Conservation (phyloP, 2,329 filamentous ascomycete genomes). For the Iodosphaeria phyllophila region DNA sequence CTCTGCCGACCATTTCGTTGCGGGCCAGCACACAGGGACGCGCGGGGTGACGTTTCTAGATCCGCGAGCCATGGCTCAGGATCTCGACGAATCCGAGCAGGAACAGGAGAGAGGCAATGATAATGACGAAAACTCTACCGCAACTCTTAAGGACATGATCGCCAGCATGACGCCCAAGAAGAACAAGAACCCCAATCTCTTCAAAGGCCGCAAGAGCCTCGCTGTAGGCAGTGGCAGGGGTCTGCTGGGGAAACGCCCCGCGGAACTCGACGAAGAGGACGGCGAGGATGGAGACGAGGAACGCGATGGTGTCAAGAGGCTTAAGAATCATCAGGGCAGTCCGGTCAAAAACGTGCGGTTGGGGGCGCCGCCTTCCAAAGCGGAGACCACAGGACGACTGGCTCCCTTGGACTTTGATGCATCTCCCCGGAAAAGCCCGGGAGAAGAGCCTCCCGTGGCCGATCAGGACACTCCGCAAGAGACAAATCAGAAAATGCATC, state of each 20-base stretch:
- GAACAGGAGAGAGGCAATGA: slow-evolving; percentile 30
- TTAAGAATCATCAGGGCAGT: slow-evolving; percentile 54
- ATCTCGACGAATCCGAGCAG: slow-evolving; percentile 42
- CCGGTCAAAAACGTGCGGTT: slow-evolving; percentile 60
- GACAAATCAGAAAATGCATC: slow-evolving; percentile 47
- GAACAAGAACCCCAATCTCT: slow-evolving; percentile 19
- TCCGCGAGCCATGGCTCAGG: slow-evolving; percentile 39
- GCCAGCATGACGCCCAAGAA: slow-evolving; percentile 62
- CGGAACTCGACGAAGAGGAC: slow-evolving; percentile 47
- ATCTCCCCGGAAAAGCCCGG: slow-evolving; percentile 15
- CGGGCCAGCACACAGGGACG: slow-evolving; percentile 23
- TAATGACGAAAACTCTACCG: slow-evolving; percentile 41
- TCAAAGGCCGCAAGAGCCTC: slow-evolving; percentile 56
- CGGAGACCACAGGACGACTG: slow-evolving; percentile 41
- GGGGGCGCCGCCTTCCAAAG: slow-evolving; percentile 48
- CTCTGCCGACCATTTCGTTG: slow-evolving; percentile 41
- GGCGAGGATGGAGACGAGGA: slow-evolving; percentile 41
- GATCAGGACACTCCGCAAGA: slow-evolving; percentile 25
- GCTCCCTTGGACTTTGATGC: slow-evolving; percentile 28
- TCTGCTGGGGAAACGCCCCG: slow-evolving; percentile 54
- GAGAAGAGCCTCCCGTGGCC: slow-evolving; percentile 5
- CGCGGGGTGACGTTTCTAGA: slow-evolving; percentile 44
- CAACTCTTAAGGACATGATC: slow-evolving; percentile 61
- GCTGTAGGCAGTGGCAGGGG: slow-evolving; percentile 58
- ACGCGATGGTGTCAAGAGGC: slow-evolving; percentile 44